A percentile compares a stretch with the other conserved stretches of the same genome.
These are phyloP conservation scores for Euryodendron excelsum DNA, from an alignment of 148 eudicot genomes.

Conservation along the genomic window DNA sequence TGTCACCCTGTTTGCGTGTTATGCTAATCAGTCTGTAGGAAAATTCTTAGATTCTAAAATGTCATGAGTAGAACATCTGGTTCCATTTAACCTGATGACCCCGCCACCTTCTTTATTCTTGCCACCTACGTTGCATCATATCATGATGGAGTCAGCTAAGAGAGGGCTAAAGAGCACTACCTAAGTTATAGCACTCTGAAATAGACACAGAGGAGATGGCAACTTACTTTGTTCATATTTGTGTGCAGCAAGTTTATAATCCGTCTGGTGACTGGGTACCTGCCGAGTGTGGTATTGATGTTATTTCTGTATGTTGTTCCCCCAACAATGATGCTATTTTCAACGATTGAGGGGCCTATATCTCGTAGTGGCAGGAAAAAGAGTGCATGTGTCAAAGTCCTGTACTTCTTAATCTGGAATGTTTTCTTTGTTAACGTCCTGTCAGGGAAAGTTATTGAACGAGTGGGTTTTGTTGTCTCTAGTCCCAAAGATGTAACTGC, in stretches of 20 bases:
- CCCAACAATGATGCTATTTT: constrained; percentile 78
- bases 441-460: constrained; percentile 62
- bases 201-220: background rate
- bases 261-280: constrained; percentile 76
- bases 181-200: background rate
- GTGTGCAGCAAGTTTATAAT: constrained; percentile 49
- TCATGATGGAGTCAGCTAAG: background rate
- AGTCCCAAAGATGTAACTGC: constrained; percentile 50
- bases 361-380: constrained; percentile 90
- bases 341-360: constrained; percentile 84
- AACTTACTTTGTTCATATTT: constrained; percentile 16
- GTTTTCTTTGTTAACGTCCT: constrained; percentile 79
- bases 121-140: background rate
- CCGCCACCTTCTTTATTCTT: background rate
- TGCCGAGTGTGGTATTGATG: constrained; percentile 78
- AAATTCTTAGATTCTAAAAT: background rate
- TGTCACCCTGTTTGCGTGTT: background rate
- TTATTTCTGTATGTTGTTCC: constrained; percentile 67
- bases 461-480: constrained; percentile 41
- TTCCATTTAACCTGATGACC: background rate
- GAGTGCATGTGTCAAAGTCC: constrained; percentile 75
- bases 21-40: background rate
- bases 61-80: background rate
- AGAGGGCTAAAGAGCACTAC: background rate
- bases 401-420: constrained; percentile 86